These are phyloP conservation scores for Fusarium proliferatum DNA, from an alignment of 2,329 filamentous ascomycete species.

Conservation along the genomic window DNA sequence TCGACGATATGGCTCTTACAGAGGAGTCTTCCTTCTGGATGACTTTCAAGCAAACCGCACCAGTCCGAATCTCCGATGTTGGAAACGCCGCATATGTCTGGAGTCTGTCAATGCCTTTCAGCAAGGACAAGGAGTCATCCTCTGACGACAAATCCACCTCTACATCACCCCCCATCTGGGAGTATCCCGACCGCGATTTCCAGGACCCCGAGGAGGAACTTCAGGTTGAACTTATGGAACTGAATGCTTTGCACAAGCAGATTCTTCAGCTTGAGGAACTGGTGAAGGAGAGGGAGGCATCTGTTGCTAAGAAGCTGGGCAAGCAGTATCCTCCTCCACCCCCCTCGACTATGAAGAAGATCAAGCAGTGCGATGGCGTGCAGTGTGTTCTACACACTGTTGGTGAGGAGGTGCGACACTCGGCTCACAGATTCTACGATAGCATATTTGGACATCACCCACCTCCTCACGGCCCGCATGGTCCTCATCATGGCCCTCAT, in stretches of 20 bases:
- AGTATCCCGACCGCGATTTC: conserved; percentile 42
- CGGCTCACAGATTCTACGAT: conserved; percentile 36
- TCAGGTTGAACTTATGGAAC: conserved; percentile 57
- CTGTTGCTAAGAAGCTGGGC: conserved; percentile 52
- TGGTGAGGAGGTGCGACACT: conserved; percentile 52
- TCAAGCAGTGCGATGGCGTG: conserved; percentile 35
- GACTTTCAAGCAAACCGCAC: conserved; percentile 59
- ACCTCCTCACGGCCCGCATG: conserved; percentile 24
- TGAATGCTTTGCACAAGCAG: conserved; percentile 57
- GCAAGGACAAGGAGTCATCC: conserved; percentile 14
- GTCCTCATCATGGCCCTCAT: conserved; percentile 26
- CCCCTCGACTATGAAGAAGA: conserved; percentile 36
- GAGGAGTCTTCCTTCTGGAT: conserved; percentile 55
- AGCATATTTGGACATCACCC: conserved; percentile 29
- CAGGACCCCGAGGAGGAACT: conserved; percentile 47
- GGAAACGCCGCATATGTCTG: conserved; percentile 52
- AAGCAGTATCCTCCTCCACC: conserved; percentile 33
- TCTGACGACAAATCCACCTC: conserved; percentile 4
- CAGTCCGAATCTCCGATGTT: conserved; percentile 56
- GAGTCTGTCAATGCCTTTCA: conserved; percentile 41
- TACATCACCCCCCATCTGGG: conserved; percentile 17
- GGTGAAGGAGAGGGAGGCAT: conserved; percentile 56
- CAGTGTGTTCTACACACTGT: conserved; percentile 56
- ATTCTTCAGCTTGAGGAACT: conserved; percentile 55
- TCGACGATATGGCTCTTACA: conserved; percentile 55